These are phyloP conservation scores for Chaetomiaceae sp. DNA, from an alignment of 2,329 filamentous ascomycete species.

Conservation along the genomic window DNA sequence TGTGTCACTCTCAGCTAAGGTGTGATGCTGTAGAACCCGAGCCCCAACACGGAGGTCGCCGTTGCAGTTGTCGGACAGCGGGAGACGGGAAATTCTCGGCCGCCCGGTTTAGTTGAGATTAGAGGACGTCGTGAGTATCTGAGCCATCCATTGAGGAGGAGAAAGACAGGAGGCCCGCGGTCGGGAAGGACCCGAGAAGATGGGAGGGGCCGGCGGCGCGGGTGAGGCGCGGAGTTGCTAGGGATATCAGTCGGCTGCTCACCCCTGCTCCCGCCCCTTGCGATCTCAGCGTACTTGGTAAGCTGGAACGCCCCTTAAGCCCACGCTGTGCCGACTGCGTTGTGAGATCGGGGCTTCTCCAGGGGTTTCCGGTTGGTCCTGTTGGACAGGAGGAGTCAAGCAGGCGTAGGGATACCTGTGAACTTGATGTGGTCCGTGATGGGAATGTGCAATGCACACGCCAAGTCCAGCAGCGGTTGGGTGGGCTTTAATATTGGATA, in stretches of 20 bases:
- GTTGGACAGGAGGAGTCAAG: background rate
- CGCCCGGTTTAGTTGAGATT: constrained; percentile 30
- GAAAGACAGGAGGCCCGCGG: background rate
- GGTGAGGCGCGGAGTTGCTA: constrained; percentile 7
- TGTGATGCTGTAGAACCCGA: constrained; percentile 6
- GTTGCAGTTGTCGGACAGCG: constrained; percentile 6
- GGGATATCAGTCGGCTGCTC: no score
- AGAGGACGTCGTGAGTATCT: constrained; percentile 24
- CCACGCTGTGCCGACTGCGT: background rate
- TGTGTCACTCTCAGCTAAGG: constrained; percentile 12
- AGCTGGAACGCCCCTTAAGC: background rate
- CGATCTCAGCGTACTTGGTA: background rate
- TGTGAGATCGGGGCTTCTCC: background rate
- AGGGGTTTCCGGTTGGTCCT: background rate
- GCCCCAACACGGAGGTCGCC: constrained; percentile 7
- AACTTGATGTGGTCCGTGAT: background rate
- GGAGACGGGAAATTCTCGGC: constrained; percentile 35
- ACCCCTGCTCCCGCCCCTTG: background rate
- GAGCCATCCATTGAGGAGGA: constrained; percentile 26
- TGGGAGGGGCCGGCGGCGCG: constrained; percentile 7
- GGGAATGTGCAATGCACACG: constrained; percentile 17
- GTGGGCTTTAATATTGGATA: constrained; percentile 52
- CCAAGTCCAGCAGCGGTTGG: constrained; percentile 39
- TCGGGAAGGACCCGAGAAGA: constrained; percentile 14
- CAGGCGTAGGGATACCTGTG: background rate